These are phyloP conservation scores for Leccinum boreale DNA, from an alignment of 768 basidiomycete genomes.

Conservation along the genomic window DNA sequence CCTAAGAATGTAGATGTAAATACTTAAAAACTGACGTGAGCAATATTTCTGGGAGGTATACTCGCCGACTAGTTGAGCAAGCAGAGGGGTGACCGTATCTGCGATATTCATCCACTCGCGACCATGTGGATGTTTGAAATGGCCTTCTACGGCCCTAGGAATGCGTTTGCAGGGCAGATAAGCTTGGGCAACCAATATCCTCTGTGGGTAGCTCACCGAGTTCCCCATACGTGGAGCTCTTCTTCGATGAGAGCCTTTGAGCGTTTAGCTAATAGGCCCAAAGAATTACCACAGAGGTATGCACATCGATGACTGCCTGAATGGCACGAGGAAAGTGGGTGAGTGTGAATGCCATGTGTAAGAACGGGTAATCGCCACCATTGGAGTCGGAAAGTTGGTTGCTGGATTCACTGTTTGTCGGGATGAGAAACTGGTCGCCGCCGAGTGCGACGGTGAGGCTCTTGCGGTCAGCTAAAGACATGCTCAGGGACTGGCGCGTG, in stretches of 20 bases:
- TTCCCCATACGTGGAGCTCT: slow-evolving; percentile 83
- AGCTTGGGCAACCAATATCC: slow-evolving; percentile 8
- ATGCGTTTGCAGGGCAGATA: slow-evolving; percentile 2
- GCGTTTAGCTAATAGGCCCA: slow-evolving; percentile 77
- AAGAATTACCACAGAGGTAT: slow-evolving; percentile 95
- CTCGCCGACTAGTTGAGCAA: slow-evolving; percentile 83
- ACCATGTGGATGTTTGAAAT: slow-evolving; percentile 83
- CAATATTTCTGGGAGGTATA: slow-evolving; percentile 10
- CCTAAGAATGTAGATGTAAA: slow-evolving; percentile 45
- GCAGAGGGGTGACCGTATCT: slow-evolving; percentile 63
- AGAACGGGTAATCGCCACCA: slow-evolving; percentile 33
- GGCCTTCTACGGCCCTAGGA: slow-evolving; percentile 78
- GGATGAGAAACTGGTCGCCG: slow-evolving; percentile 53
- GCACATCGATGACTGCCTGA: slow-evolving; percentile 53
- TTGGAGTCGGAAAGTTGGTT: slow-evolving; percentile 36
- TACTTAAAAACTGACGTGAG: slow-evolving; percentile 6
- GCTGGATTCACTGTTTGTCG: slow-evolving; percentile 50
- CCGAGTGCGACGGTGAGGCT: slow-evolving; percentile 35
- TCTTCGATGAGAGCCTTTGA: slow-evolving; percentile 72
- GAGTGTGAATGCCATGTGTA: slow-evolving; percentile 3
- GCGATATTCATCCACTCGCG: slow-evolving; percentile 83
- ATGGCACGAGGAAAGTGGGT: slow-evolving; percentile 10
- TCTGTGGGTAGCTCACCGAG: slow-evolving; percentile 43
- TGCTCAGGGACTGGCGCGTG: slow-evolving; percentile 3
- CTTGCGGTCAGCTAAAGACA: slow-evolving; percentile 13